Base-by-base conservation (phyloP, 495 filamentous ascomycete species). In the Geoglossum glabrum region DNA sequence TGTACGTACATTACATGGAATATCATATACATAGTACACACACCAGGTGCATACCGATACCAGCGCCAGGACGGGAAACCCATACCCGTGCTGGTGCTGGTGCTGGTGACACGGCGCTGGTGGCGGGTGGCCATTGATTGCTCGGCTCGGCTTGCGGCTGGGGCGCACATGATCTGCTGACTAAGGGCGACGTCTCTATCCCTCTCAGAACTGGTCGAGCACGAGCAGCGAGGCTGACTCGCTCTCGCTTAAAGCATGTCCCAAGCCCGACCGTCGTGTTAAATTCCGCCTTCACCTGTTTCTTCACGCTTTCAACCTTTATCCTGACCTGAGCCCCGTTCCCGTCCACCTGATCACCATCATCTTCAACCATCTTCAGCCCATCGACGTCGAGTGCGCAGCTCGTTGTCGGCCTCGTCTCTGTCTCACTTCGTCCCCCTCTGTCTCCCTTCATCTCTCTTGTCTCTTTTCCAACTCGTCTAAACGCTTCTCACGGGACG, bases 381-480 rank as follows among this genome's bases (percentile, higher is more conserved):
- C 49, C 49, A 52, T 52, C 49, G 23, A 30, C 49, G 4, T 30
- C 26, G 1, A 52, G 23, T 13, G 21, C 17, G 49, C 19, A 21
- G 19, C 49, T 52, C 49, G 28, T 31, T 31, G 25, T 17, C 26
- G 17, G 11, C 49, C 28, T 30, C 23, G 23, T 52, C 4, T 30
- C 26, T 52, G 49, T 52, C 49, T 52, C 49, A 52, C 49, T 52
- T 30, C 49, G 17, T 30, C 28, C 10, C 30, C 28, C 28, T 52
- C 49, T 31, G 17, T 52, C 49, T 52, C 49, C 25, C 17, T 52
- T 26, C 49, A n/a, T 52, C 49, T 27, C 25, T 26, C 40, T 27
- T 52, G 49, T 27, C 49, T 52, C 49, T 27, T 52, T 27, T 52
- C 23, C 28, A n/a, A 52, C 49, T 52, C 49, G 49, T 52, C 49